Evolutionary conservation across 768 basidiomycete species (phyloP), one percentile per base, ranked within the genome.

Genomic region (Boletus sensibilis): DNA sequence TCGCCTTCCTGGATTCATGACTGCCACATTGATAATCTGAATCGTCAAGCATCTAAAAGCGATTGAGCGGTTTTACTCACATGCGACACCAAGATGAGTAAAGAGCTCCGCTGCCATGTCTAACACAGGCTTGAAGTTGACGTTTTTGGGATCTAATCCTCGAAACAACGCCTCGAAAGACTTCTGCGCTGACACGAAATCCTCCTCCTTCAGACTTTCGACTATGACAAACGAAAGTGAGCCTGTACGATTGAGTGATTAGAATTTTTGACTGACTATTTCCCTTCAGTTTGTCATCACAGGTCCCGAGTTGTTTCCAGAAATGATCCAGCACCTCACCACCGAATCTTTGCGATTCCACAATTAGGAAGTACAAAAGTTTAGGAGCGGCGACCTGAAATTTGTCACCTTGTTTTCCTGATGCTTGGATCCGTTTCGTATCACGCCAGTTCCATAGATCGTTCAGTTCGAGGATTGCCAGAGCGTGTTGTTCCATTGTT

Each of bases 401-500:
- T 42, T 35, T 46, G 2, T n/a, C n/a, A 27, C 13, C 12, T 50
- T 29, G 37, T 20, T 41, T 14, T 16, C 47, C 39, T 10, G 14
- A 40, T 34, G 21, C 31, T 50, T 27, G 33, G 13, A 21, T 52
- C 40, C 14, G 23, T 34, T 29, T 35, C 25, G 49, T 34, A 27
- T 10, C 5, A 18, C 0, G 40, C 31, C 31, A 52, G 23, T 42
- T 9, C 39, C 23, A 50, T 16, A 11, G 21, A 41, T 55, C 18
- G 38, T n/a, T n/a, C n/a, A n/a, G n/a, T n/a, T n/a, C n/a, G n/a
- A n/a, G n/a, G n/a, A n/a, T n/a, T n/a, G n/a, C 53, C 10, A 55
- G 33, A 5, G 53, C 53, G 4, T 55, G 53, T 34, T 34, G 31
- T 6, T 54, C 53, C 47, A 54, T 54, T n/a, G 31, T n/a, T n/a